phyloP scores from a whole-genome alignment of 225 moss, liverwort and hornwort genomes.

The Physcomitrellopsis africana region DNA sequence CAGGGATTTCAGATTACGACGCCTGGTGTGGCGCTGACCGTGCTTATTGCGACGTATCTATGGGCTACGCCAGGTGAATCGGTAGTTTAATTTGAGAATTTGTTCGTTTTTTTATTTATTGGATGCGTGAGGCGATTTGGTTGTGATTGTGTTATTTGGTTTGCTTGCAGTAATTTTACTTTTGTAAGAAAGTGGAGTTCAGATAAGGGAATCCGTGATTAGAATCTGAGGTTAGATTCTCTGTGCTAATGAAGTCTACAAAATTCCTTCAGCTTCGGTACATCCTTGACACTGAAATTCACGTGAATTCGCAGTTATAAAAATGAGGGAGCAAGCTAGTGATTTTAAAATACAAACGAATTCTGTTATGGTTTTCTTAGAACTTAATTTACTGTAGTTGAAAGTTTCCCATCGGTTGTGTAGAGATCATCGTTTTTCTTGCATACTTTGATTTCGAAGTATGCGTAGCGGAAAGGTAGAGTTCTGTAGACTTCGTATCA shows the following conservation, averaged over 20 bases:
- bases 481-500: neutral
- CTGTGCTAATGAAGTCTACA: no score
- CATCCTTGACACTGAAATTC: neutral
- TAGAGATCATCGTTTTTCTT: no score
- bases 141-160: neutral
- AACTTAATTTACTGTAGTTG: neutral
- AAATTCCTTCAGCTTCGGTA: neutral
- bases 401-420: no score
- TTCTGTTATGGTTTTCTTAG: neutral
- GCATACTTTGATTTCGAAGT: neutral
- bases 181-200: no score
- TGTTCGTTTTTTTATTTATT: no score
- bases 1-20: conserved; percentile 82
- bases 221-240: no score
- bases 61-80: conserved; percentile 86
- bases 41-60: conserved; percentile 74
- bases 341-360: neutral
- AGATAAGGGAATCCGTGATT: no score
- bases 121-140: neutral
- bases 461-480: neutral
- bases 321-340: neutral
- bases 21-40: conserved; percentile 79
- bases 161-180: no score
- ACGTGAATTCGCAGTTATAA: neutral
- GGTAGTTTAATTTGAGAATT: neutral